Percentiles rank a stretch among this genome's conserved stretches.
phyloP scores from a whole-genome alignment of 768 basidiomycete genomes.

The Hortiboletus flavorubellus region DNA sequence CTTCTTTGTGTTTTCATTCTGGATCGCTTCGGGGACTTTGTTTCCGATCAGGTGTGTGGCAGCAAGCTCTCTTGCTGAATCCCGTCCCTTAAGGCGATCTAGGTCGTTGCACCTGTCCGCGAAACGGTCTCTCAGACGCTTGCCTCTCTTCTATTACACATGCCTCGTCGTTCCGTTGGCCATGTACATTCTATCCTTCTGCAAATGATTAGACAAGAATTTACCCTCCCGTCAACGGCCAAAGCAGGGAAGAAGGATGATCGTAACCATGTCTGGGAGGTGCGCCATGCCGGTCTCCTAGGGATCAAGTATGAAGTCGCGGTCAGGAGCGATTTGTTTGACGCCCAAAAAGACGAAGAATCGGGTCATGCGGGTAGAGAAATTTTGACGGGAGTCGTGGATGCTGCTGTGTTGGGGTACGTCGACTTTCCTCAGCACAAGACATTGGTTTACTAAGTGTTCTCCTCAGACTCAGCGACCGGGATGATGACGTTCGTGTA shows the following conservation, averaged over 20 bases:
- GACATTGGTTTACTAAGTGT: slow-evolving; percentile 7
- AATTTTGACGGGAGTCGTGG: slow-evolving; percentile 78
- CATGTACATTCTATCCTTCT: slow-evolving; percentile 82
- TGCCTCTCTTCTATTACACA: slow-evolving; percentile 82
- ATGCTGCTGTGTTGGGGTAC: slow-evolving; percentile 89
- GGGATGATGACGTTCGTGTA: slow-evolving; percentile 94
- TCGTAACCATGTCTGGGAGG: slow-evolving; percentile 84
- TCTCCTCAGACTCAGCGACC: slow-evolving; percentile 70
- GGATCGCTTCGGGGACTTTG: slow-evolving; percentile 98
- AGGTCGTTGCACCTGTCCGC: slow-evolving; percentile 93
- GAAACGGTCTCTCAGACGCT: slow-evolving; percentile 95
- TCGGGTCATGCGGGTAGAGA: slow-evolving; percentile 43
- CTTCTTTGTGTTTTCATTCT: slow-evolving; percentile 88
- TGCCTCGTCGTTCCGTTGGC: slow-evolving; percentile 75
- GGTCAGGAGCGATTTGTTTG: slow-evolving; percentile 81
- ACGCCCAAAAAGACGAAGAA: slow-evolving; percentile 34
- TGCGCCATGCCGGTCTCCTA: slow-evolving; percentile 94
- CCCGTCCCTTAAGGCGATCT: neutral
- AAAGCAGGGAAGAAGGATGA: slow-evolving; percentile 33
- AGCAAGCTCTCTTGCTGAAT: neutral
- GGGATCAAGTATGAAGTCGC: slow-evolving; percentile 99
- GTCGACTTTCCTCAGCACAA: neutral
- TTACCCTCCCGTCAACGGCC: slow-evolving; percentile 43
- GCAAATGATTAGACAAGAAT: slow-evolving; percentile 92
- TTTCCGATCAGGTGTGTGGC: slow-evolving; percentile 73